Base-by-base conservation (phyloP, 306 rosid species). In the Chamaecrista fasciculata region DNA sequence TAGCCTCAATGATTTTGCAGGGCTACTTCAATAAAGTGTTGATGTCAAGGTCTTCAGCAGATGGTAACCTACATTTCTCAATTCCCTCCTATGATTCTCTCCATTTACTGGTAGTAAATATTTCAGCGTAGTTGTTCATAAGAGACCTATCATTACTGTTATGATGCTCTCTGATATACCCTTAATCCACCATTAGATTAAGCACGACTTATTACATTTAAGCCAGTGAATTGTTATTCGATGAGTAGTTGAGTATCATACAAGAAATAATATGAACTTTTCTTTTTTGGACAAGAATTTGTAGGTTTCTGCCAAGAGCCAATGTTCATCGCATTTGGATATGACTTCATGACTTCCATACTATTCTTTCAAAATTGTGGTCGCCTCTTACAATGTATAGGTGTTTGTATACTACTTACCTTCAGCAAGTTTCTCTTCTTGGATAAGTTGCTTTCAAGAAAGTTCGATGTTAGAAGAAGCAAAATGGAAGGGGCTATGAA, bases 1-100 rank as follows among this genome's bases (percentile, higher is more conserved):
- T 21, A 19, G n/a, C 10, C 8, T 24, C 58, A 21, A 43, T 77
- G 47, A 70, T 57, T 77, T 78, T 65, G 78, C 92, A 91, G 96
- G 92, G 53, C 77, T 49, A 46, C 62, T 33, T 70, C 92, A 25
- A 73, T 80, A 40, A 77, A 80, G 80, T 65, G 79, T 61, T 86
- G 84, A 86, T 67, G 69, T 8, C 64, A 66, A 69, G 46, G 62
- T 82, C 52, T 14, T 40, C 51, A 23, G 67, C 36, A 19, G 62
- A 51, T 25, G 29, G 56, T 33, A 39, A 19, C 63, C 61, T 31
- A 63, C n/a, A 15, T 56, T 48, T 57, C 21, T 12, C 20, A 46
- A 28, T 14, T 19, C 42, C 34, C 36, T 43, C 9, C 6, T 46
- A 28, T 61, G 47, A 36, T 8, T 71, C 20, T 36, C 28, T 73